Conservation (phyloP, 805 yeast genomes). For the Starmerella etchellsii region DNA sequence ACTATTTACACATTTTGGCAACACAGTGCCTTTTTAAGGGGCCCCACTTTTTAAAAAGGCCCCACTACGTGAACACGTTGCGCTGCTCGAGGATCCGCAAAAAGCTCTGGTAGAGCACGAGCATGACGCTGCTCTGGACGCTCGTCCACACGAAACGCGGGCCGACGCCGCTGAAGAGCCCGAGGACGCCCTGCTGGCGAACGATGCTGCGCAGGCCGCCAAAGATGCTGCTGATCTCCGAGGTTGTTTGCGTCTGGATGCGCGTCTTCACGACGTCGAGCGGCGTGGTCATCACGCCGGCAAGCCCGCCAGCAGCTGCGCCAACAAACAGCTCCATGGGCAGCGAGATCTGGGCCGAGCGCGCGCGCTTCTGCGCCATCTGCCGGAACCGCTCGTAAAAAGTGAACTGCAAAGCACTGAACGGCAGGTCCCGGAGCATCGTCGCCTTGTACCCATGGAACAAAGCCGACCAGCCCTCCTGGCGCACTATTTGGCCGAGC, state of each 20-base stretch:
- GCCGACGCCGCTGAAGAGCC: constrained; percentile 87
- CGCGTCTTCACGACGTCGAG: constrained; percentile 85
- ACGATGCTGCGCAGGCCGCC: constrained; percentile 46
- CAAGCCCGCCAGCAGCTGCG: constrained; percentile 89
- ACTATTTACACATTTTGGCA: too few species aligned
- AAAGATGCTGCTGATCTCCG: constrained; percentile 35
- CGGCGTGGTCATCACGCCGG: constrained; percentile 83
- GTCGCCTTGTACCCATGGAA: constrained; percentile 94
- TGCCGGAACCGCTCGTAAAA: constrained; percentile 61
- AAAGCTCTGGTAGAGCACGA: constrained; percentile 70
- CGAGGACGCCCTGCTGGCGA: constrained; percentile 59
- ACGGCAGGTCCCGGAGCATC: constrained; percentile 80
- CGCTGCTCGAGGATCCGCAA: constrained; percentile 49
- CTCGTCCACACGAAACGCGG: constrained; percentile 97
- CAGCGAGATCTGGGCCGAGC: constrained; percentile 16
- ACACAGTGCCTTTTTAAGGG: too few species aligned
- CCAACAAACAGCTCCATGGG: constrained; percentile 68
- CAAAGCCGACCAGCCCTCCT: constrained; percentile 66
- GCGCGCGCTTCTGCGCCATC: constrained; percentile 25
- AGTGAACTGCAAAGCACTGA: constrained; percentile 90
- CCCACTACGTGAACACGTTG: too few species aligned
- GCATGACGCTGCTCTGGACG: constrained; percentile 87
- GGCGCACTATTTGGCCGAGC: constrained; percentile 42
- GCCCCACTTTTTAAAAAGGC: too few species aligned
- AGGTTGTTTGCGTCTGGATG: constrained; percentile 64